phyloP scores from a whole-genome alignment of 164 flowering plant genomes.

The Vitis riparia region DNA sequence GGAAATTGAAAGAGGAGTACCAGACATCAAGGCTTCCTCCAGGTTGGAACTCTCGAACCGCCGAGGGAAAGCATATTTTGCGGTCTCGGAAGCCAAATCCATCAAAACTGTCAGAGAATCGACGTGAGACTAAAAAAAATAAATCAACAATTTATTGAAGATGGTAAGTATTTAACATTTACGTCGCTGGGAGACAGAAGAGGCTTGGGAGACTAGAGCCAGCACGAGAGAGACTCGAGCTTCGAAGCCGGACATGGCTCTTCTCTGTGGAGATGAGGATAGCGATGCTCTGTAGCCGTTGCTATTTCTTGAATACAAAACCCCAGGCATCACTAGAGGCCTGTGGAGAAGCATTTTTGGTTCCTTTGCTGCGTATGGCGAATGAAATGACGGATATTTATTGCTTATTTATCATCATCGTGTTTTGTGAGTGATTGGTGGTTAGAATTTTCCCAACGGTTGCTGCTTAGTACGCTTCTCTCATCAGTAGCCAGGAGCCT shows the following conservation, averaged over 20 bases:
- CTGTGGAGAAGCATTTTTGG: slow-evolving; percentile 14
- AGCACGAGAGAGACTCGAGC: slow-evolving; percentile 72
- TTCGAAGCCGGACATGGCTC: slow-evolving; percentile 50
- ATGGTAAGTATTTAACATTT: slow-evolving; percentile 10
- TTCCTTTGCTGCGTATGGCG: not conserved
- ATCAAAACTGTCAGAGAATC: slow-evolving; percentile 48
- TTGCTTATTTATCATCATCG: not conserved
- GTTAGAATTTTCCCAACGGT: not conserved
- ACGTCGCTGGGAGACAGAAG: slow-evolving; percentile 71
- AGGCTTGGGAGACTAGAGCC: slow-evolving; percentile 77
- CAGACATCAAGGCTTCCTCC: slow-evolving; percentile 92
- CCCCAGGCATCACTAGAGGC: slow-evolving; percentile 8
- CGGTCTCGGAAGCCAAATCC: slow-evolving; percentile 66
- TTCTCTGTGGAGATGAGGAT: slow-evolving; percentile 19
- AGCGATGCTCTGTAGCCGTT: slow-evolving; percentile 7
- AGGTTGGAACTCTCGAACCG: slow-evolving; percentile 69
- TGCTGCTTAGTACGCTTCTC: not conserved
- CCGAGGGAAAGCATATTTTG: slow-evolving; percentile 66
- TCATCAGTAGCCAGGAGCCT: no score
- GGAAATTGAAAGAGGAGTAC: slow-evolving; percentile 26
- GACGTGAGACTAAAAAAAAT: not conserved
- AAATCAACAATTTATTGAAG: not conserved
- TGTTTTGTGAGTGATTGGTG: not conserved
- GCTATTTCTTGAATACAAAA: slow-evolving; percentile 9
- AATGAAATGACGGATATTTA: not conserved